Conservation (phyloP, 441 rosid species). For the Populus hybrid region DNA sequence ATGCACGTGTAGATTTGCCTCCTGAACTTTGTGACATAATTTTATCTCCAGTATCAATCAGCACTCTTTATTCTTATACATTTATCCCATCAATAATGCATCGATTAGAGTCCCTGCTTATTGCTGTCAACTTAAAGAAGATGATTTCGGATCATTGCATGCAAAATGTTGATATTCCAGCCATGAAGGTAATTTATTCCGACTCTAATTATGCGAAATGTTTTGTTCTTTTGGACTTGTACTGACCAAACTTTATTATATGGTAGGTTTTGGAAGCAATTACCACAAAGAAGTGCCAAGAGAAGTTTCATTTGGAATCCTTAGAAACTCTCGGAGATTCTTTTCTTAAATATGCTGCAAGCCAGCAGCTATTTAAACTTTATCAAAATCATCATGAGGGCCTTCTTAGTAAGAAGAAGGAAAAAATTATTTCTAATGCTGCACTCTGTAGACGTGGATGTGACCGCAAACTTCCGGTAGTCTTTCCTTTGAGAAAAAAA, state of each 20-base stretch:
- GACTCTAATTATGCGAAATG: background rate
- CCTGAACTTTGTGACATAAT: slow-evolving; percentile 75
- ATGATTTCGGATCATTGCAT: slow-evolving; percentile 34
- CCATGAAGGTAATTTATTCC: slow-evolving; percentile 50
- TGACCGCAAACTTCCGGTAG: slow-evolving; percentile 66
- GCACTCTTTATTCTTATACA: slow-evolving; percentile 64
- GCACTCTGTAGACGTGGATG: slow-evolving; percentile 72
- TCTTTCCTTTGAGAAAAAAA: background rate
- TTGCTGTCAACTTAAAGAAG: slow-evolving; percentile 66
- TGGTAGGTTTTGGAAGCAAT: slow-evolving; percentile 85
- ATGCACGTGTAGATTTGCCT: slow-evolving; percentile 66
- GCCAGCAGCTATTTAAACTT: slow-evolving; percentile 67
- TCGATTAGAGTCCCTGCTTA: slow-evolving; percentile 70
- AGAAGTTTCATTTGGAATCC: slow-evolving; percentile 75
- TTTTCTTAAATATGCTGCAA: slow-evolving; percentile 74
- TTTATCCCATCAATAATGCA: slow-evolving; percentile 79
- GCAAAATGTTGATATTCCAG: slow-evolving; percentile 55
- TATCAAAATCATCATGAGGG: slow-evolving; percentile 65
- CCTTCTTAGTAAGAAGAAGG: slow-evolving; percentile 68
- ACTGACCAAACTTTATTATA: slow-evolving; percentile 6
- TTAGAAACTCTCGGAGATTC: slow-evolving; percentile 94
- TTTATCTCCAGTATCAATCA: slow-evolving; percentile 63
- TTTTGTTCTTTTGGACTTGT: slow-evolving; percentile 11
- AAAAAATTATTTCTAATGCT: slow-evolving; percentile 56
- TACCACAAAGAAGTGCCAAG: slow-evolving; percentile 80